phyloP scores from a whole-genome alignment of 306 rosid species.

The Dalbergia cultrata region DNA sequence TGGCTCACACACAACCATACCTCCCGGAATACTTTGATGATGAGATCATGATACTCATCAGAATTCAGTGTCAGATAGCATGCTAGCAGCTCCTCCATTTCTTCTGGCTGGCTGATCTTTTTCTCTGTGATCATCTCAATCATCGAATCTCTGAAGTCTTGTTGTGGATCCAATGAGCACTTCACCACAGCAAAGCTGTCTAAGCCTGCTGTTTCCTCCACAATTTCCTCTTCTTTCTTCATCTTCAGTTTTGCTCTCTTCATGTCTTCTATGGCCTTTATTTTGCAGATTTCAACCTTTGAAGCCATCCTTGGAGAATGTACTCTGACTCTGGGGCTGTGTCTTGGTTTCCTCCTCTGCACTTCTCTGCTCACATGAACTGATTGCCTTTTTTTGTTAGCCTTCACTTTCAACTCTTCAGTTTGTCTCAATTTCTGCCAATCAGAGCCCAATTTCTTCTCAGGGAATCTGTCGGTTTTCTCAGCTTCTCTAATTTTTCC shows the following conservation, averaged over 20 bases:
- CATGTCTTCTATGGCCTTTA: slow-evolving; percentile 77
- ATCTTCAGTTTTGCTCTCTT: slow-evolving; percentile 75
- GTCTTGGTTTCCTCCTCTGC: slow-evolving; percentile 68
- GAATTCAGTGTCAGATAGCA: slow-evolving; percentile 89
- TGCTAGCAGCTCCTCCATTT: slow-evolving; percentile 91
- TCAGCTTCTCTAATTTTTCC: slow-evolving; percentile 56
- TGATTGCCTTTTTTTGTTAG: slow-evolving; percentile 64
- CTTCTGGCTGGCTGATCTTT: slow-evolving; percentile 69
- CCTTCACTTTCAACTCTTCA: slow-evolving; percentile 61
- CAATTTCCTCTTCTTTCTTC: slow-evolving; percentile 55
- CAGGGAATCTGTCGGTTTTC: slow-evolving; percentile 3
- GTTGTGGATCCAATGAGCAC: slow-evolving; percentile 74
- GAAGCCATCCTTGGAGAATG: slow-evolving; percentile 77
- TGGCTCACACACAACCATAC: slow-evolving; percentile 79
- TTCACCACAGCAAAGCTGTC: slow-evolving; percentile 90
- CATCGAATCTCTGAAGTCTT: slow-evolving; percentile 96
- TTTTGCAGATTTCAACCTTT: slow-evolving; percentile 74
- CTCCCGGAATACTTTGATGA: slow-evolving; percentile 79
- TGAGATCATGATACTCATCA: slow-evolving; percentile 80
- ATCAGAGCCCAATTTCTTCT: slow-evolving; percentile 39
- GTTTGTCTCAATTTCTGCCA: slow-evolving; percentile 56
- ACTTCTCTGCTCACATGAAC: slow-evolving; percentile 65
- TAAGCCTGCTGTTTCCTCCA: slow-evolving; percentile 52
- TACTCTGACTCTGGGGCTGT: slow-evolving; percentile 59
- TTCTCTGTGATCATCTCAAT: slow-evolving; percentile 92